Evolutionary conservation across 2,329 filamentous ascomycete genomes (phyloP), one percentile per base, ranked within the genome.

Genomic region (Colletotrichum tropicicola): DNA sequence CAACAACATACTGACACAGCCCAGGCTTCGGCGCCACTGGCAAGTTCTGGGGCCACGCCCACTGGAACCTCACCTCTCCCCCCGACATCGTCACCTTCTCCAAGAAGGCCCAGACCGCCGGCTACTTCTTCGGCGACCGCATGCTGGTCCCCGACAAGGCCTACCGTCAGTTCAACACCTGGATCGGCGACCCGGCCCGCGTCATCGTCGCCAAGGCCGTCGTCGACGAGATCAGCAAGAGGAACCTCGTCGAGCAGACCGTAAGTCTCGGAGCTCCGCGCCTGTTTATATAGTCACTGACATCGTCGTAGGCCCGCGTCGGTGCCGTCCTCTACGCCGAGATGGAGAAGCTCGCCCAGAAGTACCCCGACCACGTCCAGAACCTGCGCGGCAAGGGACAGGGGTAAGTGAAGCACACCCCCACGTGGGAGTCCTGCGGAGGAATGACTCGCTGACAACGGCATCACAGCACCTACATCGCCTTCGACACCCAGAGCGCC

Each of bases 1-100:
- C 27, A 41, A 5, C 19, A 8, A 23, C 19, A 6, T 1, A 10
- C 48, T 66, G 0, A 66, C 43, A 21, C 13, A 3, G 15, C 19
- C 10, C 28, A 55, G 92, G 91, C 74, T 89, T 94, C 53, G 92
- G 92, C 72, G 92, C 92, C n/a, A 95, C 92, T 0, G 92, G 92
- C 64, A 92, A 92, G 73, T 94, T 94, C 86, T 95, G 92, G 92
- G 92, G 91, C 13, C 92, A 95, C 77, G 91, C 94, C 70, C 92
- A 94, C 85, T 95, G 92, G 92, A 86, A 90, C 73, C 83, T 94
- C 44, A 72, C 81, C 41, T 81, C 87, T 10, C 90, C 92, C 21
- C 92, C 92, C 2, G 92, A 95, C 75, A 94, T 95, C 80, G 92
- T 95, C n/a, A 94, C 92, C 27, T 95, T 95, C 82, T 91, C 87